Evolutionary conservation across 2,329 filamentous ascomycete genomes (phyloP).

Genomic region (Fusarium veterinarium): DNA sequence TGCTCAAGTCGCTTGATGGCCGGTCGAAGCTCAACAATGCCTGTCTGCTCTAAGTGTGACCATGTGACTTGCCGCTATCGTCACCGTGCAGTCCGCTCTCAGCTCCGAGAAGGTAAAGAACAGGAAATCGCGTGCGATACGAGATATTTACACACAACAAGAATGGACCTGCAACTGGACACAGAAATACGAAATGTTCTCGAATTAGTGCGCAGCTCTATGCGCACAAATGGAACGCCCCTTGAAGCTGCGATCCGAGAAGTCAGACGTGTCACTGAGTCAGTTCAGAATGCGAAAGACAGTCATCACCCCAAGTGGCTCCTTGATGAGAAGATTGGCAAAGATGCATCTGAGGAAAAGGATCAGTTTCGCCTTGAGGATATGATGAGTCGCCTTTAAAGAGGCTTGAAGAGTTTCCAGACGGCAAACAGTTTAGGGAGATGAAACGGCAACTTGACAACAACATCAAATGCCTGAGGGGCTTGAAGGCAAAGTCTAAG

Average conservation of each 20-base stretch:
- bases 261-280: background rate
- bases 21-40: background rate
- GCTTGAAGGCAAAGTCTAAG: background rate
- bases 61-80: background rate
- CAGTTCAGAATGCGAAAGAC: background rate
- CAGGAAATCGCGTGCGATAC: no score
- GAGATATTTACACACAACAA: no score
- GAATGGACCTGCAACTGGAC: background rate
- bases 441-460: background rate
- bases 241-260: background rate
- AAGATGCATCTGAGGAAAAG: fast-evolving
- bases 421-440: background rate
- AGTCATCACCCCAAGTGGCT: background rate
- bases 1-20: fast-evolving
- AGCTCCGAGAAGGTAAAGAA: background rate
- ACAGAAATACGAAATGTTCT: background rate
- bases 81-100: fast-evolving
- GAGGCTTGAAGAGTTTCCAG: background rate
- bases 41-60: background rate
- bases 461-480: background rate
- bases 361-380: background rate
- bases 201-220: background rate
- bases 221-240: background rate
- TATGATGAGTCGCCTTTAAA: background rate
- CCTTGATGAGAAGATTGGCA: fast-evolving